A percentile compares a stretch with the other conserved stretches of the same genome.
phyloP scores from a whole-genome alignment of 1,139 yeast species.

The Pneumocystis jirovecii region DNA sequence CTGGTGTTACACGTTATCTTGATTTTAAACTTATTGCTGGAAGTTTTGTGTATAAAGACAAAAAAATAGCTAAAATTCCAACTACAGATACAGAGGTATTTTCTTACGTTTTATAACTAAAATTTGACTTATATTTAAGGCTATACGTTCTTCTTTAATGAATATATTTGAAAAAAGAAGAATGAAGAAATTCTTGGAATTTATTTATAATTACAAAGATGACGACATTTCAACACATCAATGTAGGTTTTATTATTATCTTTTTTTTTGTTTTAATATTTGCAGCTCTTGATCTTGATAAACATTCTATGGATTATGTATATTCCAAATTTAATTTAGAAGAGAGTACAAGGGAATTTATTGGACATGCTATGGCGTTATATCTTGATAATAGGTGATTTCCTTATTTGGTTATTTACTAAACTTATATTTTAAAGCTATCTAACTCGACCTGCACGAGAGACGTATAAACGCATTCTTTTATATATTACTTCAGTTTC shows the following conservation, averaged over 20 bases:
- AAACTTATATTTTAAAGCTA: conserved; percentile 25
- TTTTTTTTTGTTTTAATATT: not conserved
- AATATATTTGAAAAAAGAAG: conserved; percentile 93
- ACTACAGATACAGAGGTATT: conserved; percentile 45
- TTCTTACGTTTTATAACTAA: not conserved
- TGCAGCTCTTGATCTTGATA: conserved; percentile 53
- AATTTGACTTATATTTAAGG: conserved; percentile 33
- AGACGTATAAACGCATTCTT: conserved; percentile 72
- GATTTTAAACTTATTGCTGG: conserved; percentile 95
- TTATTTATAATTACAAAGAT: conserved; percentile 68
- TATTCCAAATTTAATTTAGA: conserved; percentile 83
- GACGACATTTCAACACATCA: conserved; percentile 70
- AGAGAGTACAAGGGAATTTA: conserved; percentile 84
- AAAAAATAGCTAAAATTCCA: conserved; percentile 90
- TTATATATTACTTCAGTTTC: conserved; percentile 84
- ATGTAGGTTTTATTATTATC: conserved; percentile 25
- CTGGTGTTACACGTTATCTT: conserved; percentile 87
- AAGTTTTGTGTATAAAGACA: conserved; percentile 80
- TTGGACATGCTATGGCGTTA: conserved; percentile 97
- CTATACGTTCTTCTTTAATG: conserved; percentile 81
- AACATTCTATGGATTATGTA: conserved; percentile 82
- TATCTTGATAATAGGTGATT: conserved; percentile 69
- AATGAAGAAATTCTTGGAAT: conserved; percentile 82
- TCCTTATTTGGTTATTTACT: not conserved
- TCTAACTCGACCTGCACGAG: conserved; percentile 77